Evolutionary conservation across 2,329 filamentous ascomycete species (phyloP).

Genomic region (Domatiomyces globalis): DNA sequence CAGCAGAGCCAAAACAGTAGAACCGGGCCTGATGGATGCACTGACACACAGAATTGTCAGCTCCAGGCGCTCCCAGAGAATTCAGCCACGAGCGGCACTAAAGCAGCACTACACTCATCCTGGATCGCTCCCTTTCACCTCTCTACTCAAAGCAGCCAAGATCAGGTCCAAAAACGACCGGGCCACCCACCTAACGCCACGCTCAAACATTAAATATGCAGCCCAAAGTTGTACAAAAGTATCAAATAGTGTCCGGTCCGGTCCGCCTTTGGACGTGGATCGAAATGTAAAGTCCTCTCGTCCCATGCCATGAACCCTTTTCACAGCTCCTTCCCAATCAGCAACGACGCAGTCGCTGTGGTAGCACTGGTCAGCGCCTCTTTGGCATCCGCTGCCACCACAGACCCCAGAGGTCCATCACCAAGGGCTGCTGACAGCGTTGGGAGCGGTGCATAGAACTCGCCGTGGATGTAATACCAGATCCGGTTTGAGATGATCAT

Average conservation of each 20-base stretch:
- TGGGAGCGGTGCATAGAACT: constrained; percentile 26
- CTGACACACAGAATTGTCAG: not conserved
- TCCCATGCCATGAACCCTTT: not conserved
- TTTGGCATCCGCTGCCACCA: constrained; percentile 25
- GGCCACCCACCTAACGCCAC: constrained; percentile 10
- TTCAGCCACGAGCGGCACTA: not conserved
- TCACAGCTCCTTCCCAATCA: not conserved
- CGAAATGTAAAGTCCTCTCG: not conserved
- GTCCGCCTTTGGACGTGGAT: not conserved
- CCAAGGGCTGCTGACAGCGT: not conserved
- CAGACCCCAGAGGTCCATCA: constrained; percentile 16
- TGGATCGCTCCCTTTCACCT: not conserved
- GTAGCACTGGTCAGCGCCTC: not conserved
- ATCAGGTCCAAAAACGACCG: not conserved
- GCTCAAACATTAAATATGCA: constrained; percentile 1
- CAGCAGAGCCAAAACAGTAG: not conserved
- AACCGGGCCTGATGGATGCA: not conserved
- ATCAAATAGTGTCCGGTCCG: not conserved
- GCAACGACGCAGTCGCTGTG: not conserved
- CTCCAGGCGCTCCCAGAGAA: not conserved
- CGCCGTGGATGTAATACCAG: constrained; percentile 90
- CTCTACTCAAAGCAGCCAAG: not conserved
- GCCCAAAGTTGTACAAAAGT: not conserved
- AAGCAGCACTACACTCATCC: not conserved
- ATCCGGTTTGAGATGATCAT: constrained; percentile 67